phyloP scores from a whole-genome alignment of 2,329 filamentous ascomycete species.

The Cytospora schulzeri region DNA sequence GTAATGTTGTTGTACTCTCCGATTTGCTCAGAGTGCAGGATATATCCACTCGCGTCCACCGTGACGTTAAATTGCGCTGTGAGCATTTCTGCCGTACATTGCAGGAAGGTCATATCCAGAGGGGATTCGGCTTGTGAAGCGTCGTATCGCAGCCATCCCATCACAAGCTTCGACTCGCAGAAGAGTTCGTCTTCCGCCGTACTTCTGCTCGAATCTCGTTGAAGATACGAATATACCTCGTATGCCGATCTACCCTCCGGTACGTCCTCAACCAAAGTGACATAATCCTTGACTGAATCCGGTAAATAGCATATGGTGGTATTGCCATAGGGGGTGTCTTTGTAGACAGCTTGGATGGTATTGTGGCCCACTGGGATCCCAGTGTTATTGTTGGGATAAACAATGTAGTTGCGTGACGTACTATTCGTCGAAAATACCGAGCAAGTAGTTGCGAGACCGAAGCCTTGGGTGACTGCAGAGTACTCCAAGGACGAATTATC shows the following conservation, averaged over 20 bases:
- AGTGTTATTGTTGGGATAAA: not conserved
- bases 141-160: constrained; percentile 14
- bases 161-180: not conserved
- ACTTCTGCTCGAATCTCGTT: not conserved
- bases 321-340: not conserved
- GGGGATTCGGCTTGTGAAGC: constrained; percentile 23
- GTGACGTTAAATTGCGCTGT: constrained; percentile 41
- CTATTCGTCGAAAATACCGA: not conserved
- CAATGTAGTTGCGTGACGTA: not conserved
- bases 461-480: constrained; percentile 33
- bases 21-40: constrained; percentile 30
- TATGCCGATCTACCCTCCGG: constrained; percentile 2
- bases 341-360: not conserved
- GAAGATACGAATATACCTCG: not conserved
- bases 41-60: constrained; percentile 32
- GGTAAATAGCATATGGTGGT: not conserved
- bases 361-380: not conserved
- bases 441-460: constrained; percentile 29
- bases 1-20: constrained; percentile 27
- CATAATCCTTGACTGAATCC: not conserved
- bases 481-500: constrained; percentile 15
- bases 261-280: not conserved
- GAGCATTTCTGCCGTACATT: constrained; percentile 35
- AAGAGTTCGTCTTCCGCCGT: not conserved
- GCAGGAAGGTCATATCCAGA: constrained; percentile 29